These are phyloP conservation scores for Lachnellula arida DNA, from an alignment of 2,329 filamentous ascomycete species.

Conservation along the genomic window DNA sequence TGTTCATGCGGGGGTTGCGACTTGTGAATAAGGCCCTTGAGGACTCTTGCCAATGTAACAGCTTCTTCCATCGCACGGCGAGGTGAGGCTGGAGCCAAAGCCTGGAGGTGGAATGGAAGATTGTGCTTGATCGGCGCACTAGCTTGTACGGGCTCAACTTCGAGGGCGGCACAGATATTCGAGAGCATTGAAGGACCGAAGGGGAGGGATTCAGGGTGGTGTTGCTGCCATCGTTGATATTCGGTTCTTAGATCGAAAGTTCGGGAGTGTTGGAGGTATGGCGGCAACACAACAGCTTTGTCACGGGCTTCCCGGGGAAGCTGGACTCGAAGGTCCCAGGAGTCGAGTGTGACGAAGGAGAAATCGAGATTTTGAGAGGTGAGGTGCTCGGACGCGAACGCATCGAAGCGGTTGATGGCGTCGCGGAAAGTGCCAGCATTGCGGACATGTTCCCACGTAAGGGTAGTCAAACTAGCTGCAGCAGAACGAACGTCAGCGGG, in stretches of 20 bases:
- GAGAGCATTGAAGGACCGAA: slow-evolving; percentile 93
- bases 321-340: slow-evolving; percentile 97
- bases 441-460: slow-evolving; percentile 98
- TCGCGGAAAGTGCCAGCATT: slow-evolving; percentile 96
- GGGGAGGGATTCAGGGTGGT: slow-evolving; percentile 94
- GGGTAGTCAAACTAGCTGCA: slow-evolving; percentile 87
- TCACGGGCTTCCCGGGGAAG: slow-evolving; percentile 95
- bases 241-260: slow-evolving; percentile 96
- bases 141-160: slow-evolving; percentile 95
- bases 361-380: slow-evolving; percentile 91
- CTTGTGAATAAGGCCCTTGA: slow-evolving; percentile 90
- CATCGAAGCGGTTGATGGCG: slow-evolving; percentile 90
- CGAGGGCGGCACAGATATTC: slow-evolving; percentile 96
- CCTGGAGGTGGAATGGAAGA: slow-evolving; percentile 94
- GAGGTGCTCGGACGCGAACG: slow-evolving; percentile 88
- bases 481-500: slow-evolving; percentile 17
- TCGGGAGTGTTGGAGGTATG: slow-evolving; percentile 95
- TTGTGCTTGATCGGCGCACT: slow-evolving; percentile 99
- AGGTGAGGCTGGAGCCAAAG: slow-evolving; percentile 88
- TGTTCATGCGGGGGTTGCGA: slow-evolving; percentile 92
- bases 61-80: slow-evolving; percentile 97
- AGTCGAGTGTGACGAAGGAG: slow-evolving; percentile 96
- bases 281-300: slow-evolving; percentile 93
- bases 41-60: slow-evolving; percentile 85
- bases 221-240: slow-evolving; percentile 97